Evolutionary conservation across 805 yeast genomes (phyloP).

Genomic region (Metschnikowia koreensis): DNA sequence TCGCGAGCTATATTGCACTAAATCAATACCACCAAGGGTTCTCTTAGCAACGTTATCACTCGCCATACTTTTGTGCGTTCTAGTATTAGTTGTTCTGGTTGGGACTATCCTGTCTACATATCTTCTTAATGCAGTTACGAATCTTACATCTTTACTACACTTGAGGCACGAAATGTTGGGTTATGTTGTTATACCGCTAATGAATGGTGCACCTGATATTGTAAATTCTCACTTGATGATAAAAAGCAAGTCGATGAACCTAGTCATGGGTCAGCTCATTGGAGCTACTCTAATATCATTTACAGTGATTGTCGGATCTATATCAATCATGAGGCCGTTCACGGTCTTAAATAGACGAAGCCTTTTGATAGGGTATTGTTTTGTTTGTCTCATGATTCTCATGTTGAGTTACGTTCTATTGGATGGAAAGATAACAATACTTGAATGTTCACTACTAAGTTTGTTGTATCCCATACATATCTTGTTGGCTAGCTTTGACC

Average conservation of each 20-base stretch:
- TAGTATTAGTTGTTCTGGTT: constrained; percentile 22
- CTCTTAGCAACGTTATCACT: neutral
- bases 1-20: constrained; percentile 28
- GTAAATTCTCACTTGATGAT: constrained; percentile 34
- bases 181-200: constrained; percentile 34
- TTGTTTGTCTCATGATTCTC: constrained; percentile 27
- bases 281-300: constrained; percentile 36
- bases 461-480: constrained; percentile 18
- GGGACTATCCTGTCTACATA: constrained; percentile 37
- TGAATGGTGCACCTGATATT: constrained; percentile 39
- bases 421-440: constrained; percentile 34
- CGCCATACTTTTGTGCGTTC: neutral
- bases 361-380: constrained; percentile 27
- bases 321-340: constrained; percentile 25
- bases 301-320: constrained; percentile 35
- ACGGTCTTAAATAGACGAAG: constrained; percentile 19
- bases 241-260: constrained; percentile 26
- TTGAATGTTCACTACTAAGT: constrained; percentile 31
- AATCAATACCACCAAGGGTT: constrained; percentile 15
- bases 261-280: constrained; percentile 38
- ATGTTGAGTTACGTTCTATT: constrained; percentile 28
- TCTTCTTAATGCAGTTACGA: constrained; percentile 30
- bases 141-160: constrained; percentile 22
- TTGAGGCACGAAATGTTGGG: constrained; percentile 32
- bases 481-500: neutral